These are phyloP conservation scores for Monilinia fructigena DNA, from an alignment of 2,329 filamentous ascomycete species.

Conservation along the genomic window DNA sequence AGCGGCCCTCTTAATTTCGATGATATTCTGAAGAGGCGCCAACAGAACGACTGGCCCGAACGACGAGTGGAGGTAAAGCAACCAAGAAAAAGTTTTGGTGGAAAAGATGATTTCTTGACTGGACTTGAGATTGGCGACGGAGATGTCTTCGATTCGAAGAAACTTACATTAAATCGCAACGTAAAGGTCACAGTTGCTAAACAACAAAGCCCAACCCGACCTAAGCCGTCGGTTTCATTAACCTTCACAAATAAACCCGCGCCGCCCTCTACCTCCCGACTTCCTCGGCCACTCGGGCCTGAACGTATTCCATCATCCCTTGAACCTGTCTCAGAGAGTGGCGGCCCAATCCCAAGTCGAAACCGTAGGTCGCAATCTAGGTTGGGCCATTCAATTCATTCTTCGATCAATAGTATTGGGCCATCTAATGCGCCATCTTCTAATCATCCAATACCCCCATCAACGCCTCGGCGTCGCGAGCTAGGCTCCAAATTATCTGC, in stretches of 20 bases:
- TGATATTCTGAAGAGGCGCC: constrained; percentile 71
- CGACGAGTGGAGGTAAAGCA: constrained; percentile 46
- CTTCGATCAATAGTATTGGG: constrained; percentile 63
- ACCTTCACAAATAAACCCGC: constrained; percentile 84
- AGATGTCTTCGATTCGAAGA: constrained; percentile 76
- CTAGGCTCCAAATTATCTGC: constrained; percentile 55
- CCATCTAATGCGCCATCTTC: constrained; percentile 60
- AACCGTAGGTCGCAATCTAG: constrained; percentile 65
- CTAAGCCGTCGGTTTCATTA: constrained; percentile 75
- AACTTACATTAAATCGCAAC: constrained; percentile 85
- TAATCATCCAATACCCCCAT: constrained; percentile 52
- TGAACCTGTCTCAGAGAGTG: constrained; percentile 91
- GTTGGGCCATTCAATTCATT: constrained; percentile 66
- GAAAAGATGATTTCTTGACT: constrained; percentile 75
- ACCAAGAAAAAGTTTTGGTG: constrained; percentile 31
- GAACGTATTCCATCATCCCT: constrained; percentile 72
- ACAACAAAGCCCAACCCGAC: constrained; percentile 66
- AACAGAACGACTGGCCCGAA: constrained; percentile 58
- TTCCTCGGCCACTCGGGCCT: constrained; percentile 73
- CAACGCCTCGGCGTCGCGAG: constrained; percentile 61
- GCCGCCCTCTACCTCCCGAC: constrained; percentile 58
- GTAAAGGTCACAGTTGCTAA: constrained; percentile 78
- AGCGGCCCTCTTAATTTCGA: constrained; percentile 79
- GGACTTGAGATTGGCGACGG: constrained; percentile 85
- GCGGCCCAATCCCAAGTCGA: constrained; percentile 63